Conservation (phyloP, 2,329 filamentous ascomycete species). For the Alternaria triticina region DNA sequence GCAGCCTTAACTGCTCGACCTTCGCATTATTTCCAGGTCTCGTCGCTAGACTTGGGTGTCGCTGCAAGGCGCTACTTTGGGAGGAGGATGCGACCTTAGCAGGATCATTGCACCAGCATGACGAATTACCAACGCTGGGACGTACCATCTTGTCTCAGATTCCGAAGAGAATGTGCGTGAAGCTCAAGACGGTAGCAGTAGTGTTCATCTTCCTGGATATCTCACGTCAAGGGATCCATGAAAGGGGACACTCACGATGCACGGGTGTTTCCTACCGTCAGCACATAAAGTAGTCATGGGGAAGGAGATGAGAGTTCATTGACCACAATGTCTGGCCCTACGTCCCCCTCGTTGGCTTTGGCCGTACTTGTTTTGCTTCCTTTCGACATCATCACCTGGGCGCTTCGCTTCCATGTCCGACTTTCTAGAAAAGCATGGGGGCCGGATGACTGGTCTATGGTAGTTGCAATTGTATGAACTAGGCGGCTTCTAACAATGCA, state of each 20-base stretch:
- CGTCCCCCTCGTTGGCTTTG: conserved; percentile 13
- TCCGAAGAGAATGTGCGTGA: neutral
- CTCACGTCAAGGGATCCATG: neutral
- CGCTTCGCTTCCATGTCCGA: conserved; percentile 21
- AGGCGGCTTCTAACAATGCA: neutral
- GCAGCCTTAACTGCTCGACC: neutral
- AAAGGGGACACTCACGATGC: neutral
- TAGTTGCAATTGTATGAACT: conserved; percentile 17
- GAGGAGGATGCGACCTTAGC: neutral
- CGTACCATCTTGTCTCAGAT: neutral
- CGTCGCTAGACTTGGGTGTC: neutral
- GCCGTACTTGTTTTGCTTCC: conserved; percentile 13
- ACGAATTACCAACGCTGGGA: neutral
- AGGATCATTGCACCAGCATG: neutral
- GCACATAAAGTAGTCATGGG: neutral
- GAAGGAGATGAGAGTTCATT: neutral
- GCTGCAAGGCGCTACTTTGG: neutral
- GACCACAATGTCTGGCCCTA: conserved; percentile 6
- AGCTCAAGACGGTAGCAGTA: neutral
- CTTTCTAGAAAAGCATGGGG: conserved; percentile 31
- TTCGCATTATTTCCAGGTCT: neutral
- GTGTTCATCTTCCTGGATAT: neutral
- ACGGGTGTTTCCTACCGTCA: neutral
- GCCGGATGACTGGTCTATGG: conserved; percentile 40
- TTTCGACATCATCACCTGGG: conserved; percentile 17